phyloP scores from a whole-genome alignment of 345 rosid genomes.

The Melastoma malabathricum region DNA sequence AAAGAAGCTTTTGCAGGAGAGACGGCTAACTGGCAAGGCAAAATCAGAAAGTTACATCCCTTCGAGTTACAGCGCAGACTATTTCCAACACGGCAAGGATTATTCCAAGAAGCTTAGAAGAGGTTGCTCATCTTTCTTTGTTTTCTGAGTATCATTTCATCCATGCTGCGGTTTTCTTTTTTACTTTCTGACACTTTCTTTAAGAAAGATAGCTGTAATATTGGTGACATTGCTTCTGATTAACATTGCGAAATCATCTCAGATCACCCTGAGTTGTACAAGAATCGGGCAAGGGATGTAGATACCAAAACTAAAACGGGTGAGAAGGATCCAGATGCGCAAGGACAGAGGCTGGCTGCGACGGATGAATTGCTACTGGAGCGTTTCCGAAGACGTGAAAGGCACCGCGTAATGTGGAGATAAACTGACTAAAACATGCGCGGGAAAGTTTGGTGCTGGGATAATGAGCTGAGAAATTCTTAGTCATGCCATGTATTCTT shows the following conservation, averaged over 20 bases:
- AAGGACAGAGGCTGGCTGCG: constrained; percentile 82
- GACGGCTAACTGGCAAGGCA: constrained; percentile 58
- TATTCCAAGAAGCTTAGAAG: constrained; percentile 91
- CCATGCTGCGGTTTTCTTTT: not conserved
- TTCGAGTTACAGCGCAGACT: constrained; percentile 93
- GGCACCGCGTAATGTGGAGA: constrained; percentile 87
- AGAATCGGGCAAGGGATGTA: constrained; percentile 40
- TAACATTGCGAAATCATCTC: constrained; percentile 9
- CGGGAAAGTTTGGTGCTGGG: no score
- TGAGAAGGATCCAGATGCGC: constrained; percentile 34
- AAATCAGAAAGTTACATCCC: constrained; percentile 74
- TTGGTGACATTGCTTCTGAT: not conserved
- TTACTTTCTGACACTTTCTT: not conserved
- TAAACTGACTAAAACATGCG: constrained; percentile 16
- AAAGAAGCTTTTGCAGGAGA: constrained; percentile 91
- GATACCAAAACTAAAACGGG: constrained; percentile 44
- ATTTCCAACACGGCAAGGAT: constrained; percentile 84
- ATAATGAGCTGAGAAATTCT: no score
- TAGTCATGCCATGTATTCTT: no score
- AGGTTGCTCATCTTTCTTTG: constrained; percentile 28
- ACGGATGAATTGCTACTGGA: constrained; percentile 86
- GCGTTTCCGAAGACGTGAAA: constrained; percentile 90
- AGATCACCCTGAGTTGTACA: constrained; percentile 96
- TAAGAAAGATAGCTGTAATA: not conserved
- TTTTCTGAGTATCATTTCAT: not conserved